Evolutionary conservation across 2,329 filamentous ascomycete genomes (phyloP).

Genomic region (Lizonia empirigonia): DNA sequence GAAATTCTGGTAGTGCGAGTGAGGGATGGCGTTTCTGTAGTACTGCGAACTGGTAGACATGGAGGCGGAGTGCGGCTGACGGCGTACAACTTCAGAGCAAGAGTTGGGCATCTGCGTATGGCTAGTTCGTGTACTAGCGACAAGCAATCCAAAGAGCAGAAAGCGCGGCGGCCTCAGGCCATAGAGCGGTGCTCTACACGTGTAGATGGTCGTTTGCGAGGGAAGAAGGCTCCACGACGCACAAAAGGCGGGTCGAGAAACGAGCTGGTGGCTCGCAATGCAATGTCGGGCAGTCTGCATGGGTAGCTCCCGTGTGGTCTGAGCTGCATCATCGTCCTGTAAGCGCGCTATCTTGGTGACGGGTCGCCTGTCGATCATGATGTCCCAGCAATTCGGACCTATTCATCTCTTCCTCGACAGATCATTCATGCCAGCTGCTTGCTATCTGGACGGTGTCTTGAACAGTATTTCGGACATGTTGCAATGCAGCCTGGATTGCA

Average conservation of each 20-base stretch:
- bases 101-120: conserved; percentile 23
- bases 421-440: not conserved
- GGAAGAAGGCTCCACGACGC: conserved; percentile 25
- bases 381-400: not conserved
- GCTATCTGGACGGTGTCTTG: not conserved
- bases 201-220: conserved; percentile 26
- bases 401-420: not conserved
- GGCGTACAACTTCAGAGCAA: conserved; percentile 28
- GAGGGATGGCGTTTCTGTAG: conserved; percentile 36
- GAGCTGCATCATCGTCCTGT: conserved; percentile 31
- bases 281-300: conserved; percentile 24
- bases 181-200: conserved; percentile 25
- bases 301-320: conserved; percentile 28
- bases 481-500: conserved; percentile 11
- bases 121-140: conserved; percentile 28
- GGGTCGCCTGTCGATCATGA: conserved; percentile 11
- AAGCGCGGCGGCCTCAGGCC: conserved; percentile 28
- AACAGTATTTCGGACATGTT: not conserved
- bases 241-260: conserved; percentile 31
- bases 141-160: conserved; percentile 26
- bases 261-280: conserved; percentile 24
- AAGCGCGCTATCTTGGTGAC: conserved; percentile 17
- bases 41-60: conserved; percentile 41
- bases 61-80: conserved; percentile 32
- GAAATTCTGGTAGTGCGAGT: conserved; percentile 37